Conservation (phyloP, 2,329 filamentous ascomycete species). For the Penicillium expansum region DNA sequence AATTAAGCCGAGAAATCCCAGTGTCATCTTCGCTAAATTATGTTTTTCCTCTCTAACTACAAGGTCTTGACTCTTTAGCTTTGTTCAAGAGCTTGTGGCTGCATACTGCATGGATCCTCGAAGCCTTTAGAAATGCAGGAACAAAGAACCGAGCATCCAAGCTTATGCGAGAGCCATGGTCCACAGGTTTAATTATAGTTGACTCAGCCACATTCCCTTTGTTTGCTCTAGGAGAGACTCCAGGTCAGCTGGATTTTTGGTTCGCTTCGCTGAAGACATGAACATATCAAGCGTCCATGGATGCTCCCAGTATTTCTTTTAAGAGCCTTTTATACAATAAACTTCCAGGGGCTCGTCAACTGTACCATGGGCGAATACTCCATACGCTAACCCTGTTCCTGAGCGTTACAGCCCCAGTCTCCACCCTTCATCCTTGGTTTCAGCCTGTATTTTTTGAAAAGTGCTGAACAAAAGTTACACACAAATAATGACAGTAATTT, state of each 20-base stretch:
- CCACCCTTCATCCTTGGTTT: constrained; percentile 17
- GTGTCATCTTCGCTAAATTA: background rate
- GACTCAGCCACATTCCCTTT: background rate
- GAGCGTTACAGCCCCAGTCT: constrained; percentile 11
- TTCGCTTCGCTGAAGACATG: background rate
- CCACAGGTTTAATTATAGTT: background rate
- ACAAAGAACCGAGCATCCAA: constrained; percentile 1
- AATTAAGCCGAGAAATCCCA: background rate
- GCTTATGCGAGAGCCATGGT: background rate
- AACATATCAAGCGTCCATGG: background rate
- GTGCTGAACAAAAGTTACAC: background rate
- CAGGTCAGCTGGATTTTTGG: background rate
- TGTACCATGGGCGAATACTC: constrained; percentile 18
- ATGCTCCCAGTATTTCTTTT: background rate
- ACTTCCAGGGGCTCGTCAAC: constrained; percentile 16
- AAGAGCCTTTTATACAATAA: background rate
- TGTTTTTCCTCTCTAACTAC: background rate
- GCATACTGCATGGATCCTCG: constrained; percentile 1
- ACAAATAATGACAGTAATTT: rapidly evolving
- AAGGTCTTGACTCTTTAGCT: background rate
- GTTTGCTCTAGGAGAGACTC: background rate
- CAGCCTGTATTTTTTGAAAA: background rate
- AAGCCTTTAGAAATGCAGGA: background rate
- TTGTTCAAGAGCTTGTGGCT: background rate
- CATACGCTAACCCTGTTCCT: constrained; percentile 34